Percentiles rank a stretch among this genome's conserved stretches.
These are phyloP conservation scores for Mesembryanthemum crystallinum DNA, from an alignment of 148 eudicot genomes.

Conservation along the genomic window DNA sequence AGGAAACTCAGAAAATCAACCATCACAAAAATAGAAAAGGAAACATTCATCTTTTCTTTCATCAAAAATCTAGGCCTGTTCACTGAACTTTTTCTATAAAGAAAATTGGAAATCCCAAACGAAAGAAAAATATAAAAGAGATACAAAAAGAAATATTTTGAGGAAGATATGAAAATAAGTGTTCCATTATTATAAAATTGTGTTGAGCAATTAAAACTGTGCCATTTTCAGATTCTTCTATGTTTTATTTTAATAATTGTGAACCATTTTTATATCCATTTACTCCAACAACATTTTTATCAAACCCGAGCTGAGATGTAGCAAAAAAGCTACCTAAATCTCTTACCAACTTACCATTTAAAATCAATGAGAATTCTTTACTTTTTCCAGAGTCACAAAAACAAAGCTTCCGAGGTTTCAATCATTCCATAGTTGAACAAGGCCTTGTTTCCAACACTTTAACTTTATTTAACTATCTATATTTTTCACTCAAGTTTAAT, in stretches of 20 bases:
- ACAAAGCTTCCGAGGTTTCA: background rate
- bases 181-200: background rate
- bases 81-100: background rate
- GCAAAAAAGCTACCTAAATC: background rate
- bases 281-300: background rate
- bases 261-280: background rate
- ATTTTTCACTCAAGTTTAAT: too few relatives aligned
- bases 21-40: background rate
- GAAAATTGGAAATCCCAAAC: too few relatives aligned
- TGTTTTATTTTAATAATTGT: background rate
- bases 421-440: background rate
- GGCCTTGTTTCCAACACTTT: too few relatives aligned
- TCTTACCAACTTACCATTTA: background rate
- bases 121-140: too few relatives aligned
- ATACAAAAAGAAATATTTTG: background rate
- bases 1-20: background rate
- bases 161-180: background rate
- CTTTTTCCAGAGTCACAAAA: background rate
- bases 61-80: background rate
- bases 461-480: too few relatives aligned
- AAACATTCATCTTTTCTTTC: background rate
- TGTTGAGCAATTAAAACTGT: background rate
- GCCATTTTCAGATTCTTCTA: background rate
- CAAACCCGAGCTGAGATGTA: too few relatives aligned
- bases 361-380: background rate